Percentiles rank a stretch among this genome's conserved stretches.
These are phyloP conservation scores for Heliocybe sulcata DNA, from an alignment of 1,284 basidiomycete genomes.

Conservation along the genomic window DNA sequence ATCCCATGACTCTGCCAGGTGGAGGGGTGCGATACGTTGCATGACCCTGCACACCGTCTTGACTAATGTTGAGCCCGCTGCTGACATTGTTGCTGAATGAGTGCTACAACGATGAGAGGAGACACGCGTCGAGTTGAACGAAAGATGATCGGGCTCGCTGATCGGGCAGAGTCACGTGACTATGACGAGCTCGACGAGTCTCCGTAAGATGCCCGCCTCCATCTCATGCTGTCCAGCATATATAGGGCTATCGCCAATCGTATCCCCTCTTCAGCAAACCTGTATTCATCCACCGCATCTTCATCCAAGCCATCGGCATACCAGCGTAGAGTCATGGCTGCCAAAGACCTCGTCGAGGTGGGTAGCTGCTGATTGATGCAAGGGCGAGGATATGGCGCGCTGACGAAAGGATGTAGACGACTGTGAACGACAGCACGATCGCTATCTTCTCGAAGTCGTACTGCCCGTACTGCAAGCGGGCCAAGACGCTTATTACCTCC, in stretches of 20 bases:
- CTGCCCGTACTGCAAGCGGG: constrained; percentile 53
- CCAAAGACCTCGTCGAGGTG: constrained; percentile 35
- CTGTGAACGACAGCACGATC: constrained; percentile 51
- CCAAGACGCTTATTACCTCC: constrained; percentile 47
- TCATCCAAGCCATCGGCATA: constrained; percentile 27
- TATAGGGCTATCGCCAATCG: constrained; percentile 17
- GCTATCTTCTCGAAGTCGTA: constrained; percentile 66
- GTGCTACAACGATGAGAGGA: background rate
- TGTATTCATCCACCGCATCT: constrained; percentile 18
- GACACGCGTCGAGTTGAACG: no score
- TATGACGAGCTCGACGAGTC: background rate
- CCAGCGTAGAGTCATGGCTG: constrained; percentile 31
- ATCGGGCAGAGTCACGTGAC: background rate
- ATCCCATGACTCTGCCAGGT: constrained; percentile 85
- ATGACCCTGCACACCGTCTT: constrained; percentile 54
- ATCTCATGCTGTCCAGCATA: constrained; percentile 17
- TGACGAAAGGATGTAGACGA: constrained; percentile 25
- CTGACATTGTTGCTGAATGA: background rate
- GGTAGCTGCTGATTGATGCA: constrained; percentile 7
- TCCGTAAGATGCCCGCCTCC: background rate
- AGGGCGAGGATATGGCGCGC: no score
- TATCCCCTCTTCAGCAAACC: constrained; percentile 6
- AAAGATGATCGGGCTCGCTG: no score
- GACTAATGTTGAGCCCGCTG: constrained; percentile 27
- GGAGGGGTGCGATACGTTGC: constrained; percentile 81